Conservation (phyloP, 2,329 filamentous ascomycete genomes). For the Cladophialophora psammophila region DNA sequence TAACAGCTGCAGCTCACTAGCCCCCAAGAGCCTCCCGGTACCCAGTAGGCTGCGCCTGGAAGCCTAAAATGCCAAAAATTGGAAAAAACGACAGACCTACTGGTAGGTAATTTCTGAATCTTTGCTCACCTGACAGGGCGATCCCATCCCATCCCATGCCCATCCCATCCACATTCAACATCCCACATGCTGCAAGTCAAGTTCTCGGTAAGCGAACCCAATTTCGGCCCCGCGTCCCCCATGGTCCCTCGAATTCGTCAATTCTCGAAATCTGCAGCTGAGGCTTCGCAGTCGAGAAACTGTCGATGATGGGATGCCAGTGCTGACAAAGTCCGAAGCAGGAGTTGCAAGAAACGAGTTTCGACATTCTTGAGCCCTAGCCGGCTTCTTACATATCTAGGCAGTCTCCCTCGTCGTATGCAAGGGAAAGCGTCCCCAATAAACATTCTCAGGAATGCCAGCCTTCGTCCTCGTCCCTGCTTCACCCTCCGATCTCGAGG, state of each 20-base stretch:
- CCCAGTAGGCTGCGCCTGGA: no score
- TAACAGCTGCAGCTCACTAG: background rate
- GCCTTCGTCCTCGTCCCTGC: constrained; percentile 35
- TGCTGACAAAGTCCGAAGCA: constrained; percentile 6
- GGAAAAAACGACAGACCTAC: background rate
- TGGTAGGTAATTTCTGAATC: background rate
- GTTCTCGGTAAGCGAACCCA: background rate
- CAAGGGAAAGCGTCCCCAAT: background rate
- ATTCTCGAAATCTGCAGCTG: background rate
- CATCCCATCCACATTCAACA: background rate
- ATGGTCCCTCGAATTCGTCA: background rate
- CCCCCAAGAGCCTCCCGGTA: background rate
- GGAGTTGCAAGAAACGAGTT: constrained; percentile 3
- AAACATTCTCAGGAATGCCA: constrained; percentile 27
- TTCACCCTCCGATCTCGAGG: constrained; percentile 32
- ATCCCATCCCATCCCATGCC: no score
- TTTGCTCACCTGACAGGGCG: background rate
- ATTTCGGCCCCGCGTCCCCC: constrained; percentile 1
- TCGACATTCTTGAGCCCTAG: background rate
- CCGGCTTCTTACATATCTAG: background rate
- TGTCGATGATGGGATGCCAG: background rate
- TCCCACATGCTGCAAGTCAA: constrained; percentile 1
- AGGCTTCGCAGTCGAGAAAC: background rate
- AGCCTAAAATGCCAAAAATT: background rate
- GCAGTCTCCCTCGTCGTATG: background rate